Base-by-base conservation (phyloP, 352 stramenopile genomes). In the Sclerospora graminicola region DNA sequence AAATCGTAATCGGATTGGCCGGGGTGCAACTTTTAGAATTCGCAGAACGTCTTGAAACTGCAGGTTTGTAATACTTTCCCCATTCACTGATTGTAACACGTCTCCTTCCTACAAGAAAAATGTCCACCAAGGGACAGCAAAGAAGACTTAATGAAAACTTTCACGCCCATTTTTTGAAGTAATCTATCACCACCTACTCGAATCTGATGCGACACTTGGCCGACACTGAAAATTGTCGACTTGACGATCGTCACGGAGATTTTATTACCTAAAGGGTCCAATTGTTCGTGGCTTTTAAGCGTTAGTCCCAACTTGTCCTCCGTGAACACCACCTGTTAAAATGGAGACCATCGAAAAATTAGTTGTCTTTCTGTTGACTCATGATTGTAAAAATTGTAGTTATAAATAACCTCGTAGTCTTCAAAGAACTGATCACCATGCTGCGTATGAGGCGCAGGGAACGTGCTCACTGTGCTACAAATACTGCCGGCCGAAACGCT, bases 1-100 rank as follows among this genome's bases (percentile, higher is more conserved):
- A 41, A 88, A 85, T 8, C 73, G 58, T 9, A 88, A 51, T n/a
- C 69, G 68, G 30, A 85, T 83, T 2, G 76, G 76, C 11, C 76
- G 58, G 5, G 66, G 59, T 7, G 76, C 69, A n/a, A 78, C 67
- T 40, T 84, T 88, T 7, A 88, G 43, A n/a, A 85, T 62, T 16
- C 67, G 60, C 13, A 80, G 54, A 27, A 88, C 76, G 29, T 88
- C 73, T 2, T 56, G 59, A 41, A 88, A 83, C 32, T 82, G 60
- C 41, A 88, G 48, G 16, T 71, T 66, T 8, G 61, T 52, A 35
- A 88, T 77, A 38, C 66, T 82, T 21, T 82, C 69, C 28, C 67
- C 70, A 46, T 88, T 85, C 30, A 88, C 69, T 0, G 73, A 82
- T 28, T 83, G 52, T 21, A 88, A 43, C 19, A 83, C 60, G 35